Evolutionary conservation across 2,329 filamentous ascomycete species (phyloP), one percentile per base, ranked within the genome.

Genomic region (Aspergillus ustus): DNA sequence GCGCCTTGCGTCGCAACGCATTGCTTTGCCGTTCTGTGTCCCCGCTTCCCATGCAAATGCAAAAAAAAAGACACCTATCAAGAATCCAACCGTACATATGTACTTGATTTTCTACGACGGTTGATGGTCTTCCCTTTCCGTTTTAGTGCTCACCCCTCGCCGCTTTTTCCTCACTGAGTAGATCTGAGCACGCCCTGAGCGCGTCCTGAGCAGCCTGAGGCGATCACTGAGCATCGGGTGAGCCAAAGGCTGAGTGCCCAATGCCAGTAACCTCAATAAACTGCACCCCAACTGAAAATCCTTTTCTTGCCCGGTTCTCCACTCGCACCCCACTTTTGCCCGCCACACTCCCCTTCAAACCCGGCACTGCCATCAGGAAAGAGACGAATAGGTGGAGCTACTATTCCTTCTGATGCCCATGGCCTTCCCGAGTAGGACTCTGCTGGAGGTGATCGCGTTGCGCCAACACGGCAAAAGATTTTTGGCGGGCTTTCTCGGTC

Each of bases 191-290:
- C n/a, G n/a, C n/a, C n/a, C n/a, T n/a, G n/a, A n/a, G n/a, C n/a
- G n/a, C n/a, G n/a, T n/a, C n/a, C n/a, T 59, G 56, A 59, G 54
- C 49, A 51, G 60, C 49, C 59, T 57, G 49, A 61, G 49, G 43
- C 49, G 43, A 53, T 58, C 48, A 62, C 51, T 62, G 48, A 62
- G 50, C 43, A 57, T 17, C 7, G 22, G 40, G 43, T 48, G n/a
- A 53, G 34, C 20, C 19, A 25, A 43, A 53, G 51, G 19, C 52
- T 54, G 37, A 45, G 52, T 52, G 52, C 52, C 52, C 52, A 44
- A 22, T 25, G 51, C 31, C 22, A 53, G 51, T 25, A 43, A n/a
- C 34, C 51, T 53, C 34, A 7, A 53, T 53, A 53, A 44, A 53
- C 34, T 53, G 34, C 28, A 53, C 20, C 51, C 34, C 17, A 43